Evolutionary conservation across 2,329 filamentous ascomycete genomes (phyloP), one percentile per base, ranked within the genome.

Genomic region (Aspergillus pseudonomiae): DNA sequence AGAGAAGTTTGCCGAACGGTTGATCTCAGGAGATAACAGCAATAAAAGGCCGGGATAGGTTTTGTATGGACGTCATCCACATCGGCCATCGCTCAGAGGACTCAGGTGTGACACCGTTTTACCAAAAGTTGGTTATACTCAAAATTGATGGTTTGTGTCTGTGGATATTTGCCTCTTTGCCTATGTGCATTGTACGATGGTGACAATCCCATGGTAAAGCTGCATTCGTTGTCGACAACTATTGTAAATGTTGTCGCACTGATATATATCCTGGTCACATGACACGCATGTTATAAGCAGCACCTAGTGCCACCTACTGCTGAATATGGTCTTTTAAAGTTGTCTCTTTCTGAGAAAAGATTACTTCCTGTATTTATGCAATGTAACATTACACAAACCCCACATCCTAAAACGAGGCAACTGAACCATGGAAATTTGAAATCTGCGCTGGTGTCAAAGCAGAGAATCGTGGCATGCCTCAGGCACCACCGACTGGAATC

Each of bases 11-110:
- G 88, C 53, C 87, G 85, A 11, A 93, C 85, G 0, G 89, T 93
- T 0, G 94, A 97, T 24, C 94, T 90, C 41, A 98, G 86, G 19
- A 98, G 86, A 76, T 99, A 98, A 75, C 95, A 96, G 69, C 92
- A 93, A 75, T 98, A 98, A 68, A 97, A 90, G 1, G 94, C 89
- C 11, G 94, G 94, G 26, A 98, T 92, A 0, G 84, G 82, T 67
- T 79, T 80, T 84, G 88, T 69, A 74, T 63, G 62, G n/a, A 73
- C 63, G n/a, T 55, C 55, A 11, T 66, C 63, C 12, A 45, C 57
- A 6, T 65, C 46, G 3, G 71, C 67, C 72, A 74, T 74, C 45
- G 21, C 1, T 28, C 9, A 16, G 26, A 39, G 5, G 36, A 50
- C n/a, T 21, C 28, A 16, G 26, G 11, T 10, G 24, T 30, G 36